A percentile compares a stretch with the other conserved stretches of the same genome.
Conservation (phyloP, 352 stramenopile species). For the Globisporangium alternatum region DNA sequence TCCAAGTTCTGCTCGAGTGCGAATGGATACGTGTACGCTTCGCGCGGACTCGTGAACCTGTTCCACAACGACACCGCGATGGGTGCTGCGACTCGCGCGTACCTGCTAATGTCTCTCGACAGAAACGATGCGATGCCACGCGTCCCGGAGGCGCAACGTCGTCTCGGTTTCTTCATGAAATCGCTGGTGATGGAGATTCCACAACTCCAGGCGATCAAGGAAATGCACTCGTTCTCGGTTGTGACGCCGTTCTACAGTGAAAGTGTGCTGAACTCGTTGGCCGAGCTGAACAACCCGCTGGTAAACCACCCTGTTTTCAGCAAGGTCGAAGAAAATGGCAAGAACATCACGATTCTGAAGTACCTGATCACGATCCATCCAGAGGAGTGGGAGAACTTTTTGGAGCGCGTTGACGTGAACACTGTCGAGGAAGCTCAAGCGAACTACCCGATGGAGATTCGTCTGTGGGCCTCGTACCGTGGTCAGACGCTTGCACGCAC, state of each 20-base stretch:
- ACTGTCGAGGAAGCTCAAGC: slow-evolving; percentile 57
- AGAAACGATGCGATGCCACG: slow-evolving; percentile 70
- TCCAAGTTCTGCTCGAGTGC: slow-evolving; percentile 72
- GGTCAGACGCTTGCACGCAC: slow-evolving; percentile 73
- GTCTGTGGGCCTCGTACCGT: slow-evolving; percentile 75
- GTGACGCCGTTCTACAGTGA: slow-evolving; percentile 81
- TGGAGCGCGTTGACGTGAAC: slow-evolving; percentile 68
- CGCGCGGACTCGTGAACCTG: slow-evolving; percentile 72
- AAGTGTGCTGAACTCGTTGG: slow-evolving; percentile 60
- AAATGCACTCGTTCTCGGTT: slow-evolving; percentile 82
- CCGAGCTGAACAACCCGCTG: slow-evolving; percentile 64
- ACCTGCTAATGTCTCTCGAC: slow-evolving; percentile 67
- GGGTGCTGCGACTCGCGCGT: slow-evolving; percentile 69
- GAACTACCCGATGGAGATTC: slow-evolving; percentile 68
- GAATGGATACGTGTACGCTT: slow-evolving; percentile 78
- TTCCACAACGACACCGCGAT: slow-evolving; percentile 77
- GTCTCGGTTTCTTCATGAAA: slow-evolving; percentile 81
- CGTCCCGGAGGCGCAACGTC: slow-evolving; percentile 64
- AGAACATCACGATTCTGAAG: slow-evolving; percentile 82
- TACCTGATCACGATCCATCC: slow-evolving; percentile 77
- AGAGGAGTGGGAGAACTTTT: slow-evolving; percentile 79
- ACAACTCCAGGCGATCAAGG: slow-evolving; percentile 64
- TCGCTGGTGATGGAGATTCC: slow-evolving; percentile 79
- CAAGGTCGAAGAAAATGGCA: slow-evolving; percentile 70
- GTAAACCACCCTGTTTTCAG: slow-evolving; percentile 72